Evolutionary conservation across 2,329 filamentous ascomycete genomes (phyloP).

Genomic region (Trichoderma sp.): DNA sequence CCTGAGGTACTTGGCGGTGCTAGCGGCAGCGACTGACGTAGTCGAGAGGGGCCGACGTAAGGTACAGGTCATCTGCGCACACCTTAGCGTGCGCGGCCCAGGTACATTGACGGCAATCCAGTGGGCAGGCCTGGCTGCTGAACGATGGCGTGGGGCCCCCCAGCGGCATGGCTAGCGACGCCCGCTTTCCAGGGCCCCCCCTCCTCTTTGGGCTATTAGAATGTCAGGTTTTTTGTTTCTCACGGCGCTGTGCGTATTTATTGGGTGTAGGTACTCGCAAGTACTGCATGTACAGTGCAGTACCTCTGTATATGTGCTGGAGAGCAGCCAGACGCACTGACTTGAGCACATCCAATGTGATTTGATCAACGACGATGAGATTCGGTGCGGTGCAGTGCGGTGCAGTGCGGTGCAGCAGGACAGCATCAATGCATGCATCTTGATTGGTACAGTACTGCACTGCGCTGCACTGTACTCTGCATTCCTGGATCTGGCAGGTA

Average conservation of each 20-base stretch:
- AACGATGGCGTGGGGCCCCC: slow-evolving; percentile 10
- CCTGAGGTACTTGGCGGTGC: slow-evolving; percentile 1
- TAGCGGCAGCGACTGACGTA: slow-evolving; percentile 7
- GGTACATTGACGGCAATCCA: slow-evolving; percentile 33
- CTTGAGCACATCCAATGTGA: too few species aligned
- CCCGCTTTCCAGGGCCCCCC: slow-evolving; percentile 12
- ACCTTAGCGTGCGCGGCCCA: slow-evolving; percentile 32
- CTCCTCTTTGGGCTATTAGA: too few species aligned
- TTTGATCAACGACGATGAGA: too few species aligned
- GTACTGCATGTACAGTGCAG: too few species aligned
- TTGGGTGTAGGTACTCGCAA: too few species aligned
- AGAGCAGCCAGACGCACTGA: too few species aligned
- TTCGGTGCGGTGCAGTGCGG: too few species aligned
- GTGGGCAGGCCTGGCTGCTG: slow-evolving; percentile 14
- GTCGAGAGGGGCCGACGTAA: slow-evolving; percentile 29
- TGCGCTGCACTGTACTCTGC: background rate
- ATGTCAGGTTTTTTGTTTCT: background rate
- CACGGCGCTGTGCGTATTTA: background rate
- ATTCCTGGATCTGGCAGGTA: background rate
- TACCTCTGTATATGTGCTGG: too few species aligned
- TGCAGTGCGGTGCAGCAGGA: too few species aligned
- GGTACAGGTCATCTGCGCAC: slow-evolving; percentile 39
- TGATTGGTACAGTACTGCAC: too few species aligned
- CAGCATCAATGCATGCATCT: too few species aligned
- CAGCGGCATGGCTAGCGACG: slow-evolving; percentile 14